Evolutionary conservation across 2,329 filamentous ascomycete genomes (phyloP), one percentile per base, ranked within the genome.

Genomic region (Colletotrichum eremochloae): DNA sequence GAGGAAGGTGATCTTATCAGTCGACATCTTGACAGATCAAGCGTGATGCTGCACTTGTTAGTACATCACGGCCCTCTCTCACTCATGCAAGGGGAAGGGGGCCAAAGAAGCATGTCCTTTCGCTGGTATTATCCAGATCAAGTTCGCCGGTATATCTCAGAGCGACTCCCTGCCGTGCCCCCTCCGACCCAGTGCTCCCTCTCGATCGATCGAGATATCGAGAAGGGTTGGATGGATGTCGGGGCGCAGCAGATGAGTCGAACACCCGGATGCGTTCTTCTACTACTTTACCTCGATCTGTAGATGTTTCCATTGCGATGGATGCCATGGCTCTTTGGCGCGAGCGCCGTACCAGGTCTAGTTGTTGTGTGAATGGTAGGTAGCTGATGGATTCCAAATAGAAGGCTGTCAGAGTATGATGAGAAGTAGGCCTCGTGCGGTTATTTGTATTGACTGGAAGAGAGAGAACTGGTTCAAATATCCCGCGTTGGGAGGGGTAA

Each of bases 111-210:
- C 92, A 94, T 91, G 89, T 94, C 90, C 92, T 94, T 94, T 91
- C 92, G 92, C 92, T 93, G 91, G 91, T 88, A 93, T 93, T 93
- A 92, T 91, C 90, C 91, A 93, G 91, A 93, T 93, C 92, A 94
- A 94, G 92, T 94, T 93, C 87, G 85, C 85, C 91, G 91, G 91
- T 93, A 91, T 92, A 88, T 93, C 91, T 93, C 90, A 93, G 90
- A 91, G 80, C 81, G 79, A 78, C 76, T 77, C 77, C 75, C 77
- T 76, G 75, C 77, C 76, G 75, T 77, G 61, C 33, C 65, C 38
- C 61, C 24, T 36, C 46, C 53, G 12, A 2, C 4, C 52, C 38
- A 36, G 18, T 20, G 14, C n/a, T 15, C 38, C 67, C 67, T 63
- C 70, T 67, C 64, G 52, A 68, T 66, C 64, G 63, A 69, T 46